phyloP scores from a whole-genome alignment of 495 filamentous ascomycete species.

The Saxophila tyrrhenica region DNA sequence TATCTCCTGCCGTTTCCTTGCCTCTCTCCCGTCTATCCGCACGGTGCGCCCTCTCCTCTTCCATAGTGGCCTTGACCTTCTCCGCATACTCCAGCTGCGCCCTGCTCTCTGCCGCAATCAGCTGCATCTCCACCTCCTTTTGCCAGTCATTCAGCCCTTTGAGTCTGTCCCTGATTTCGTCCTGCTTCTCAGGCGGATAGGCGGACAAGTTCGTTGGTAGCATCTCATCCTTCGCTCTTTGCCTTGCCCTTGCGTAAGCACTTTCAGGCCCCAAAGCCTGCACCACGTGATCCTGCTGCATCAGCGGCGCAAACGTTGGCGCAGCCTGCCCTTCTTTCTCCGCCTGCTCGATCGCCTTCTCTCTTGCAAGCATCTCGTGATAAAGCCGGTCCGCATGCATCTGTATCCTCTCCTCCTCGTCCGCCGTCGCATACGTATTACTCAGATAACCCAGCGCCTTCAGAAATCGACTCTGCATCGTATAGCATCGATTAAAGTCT shows the following conservation, averaged over 20 bases:
- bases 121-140: conserved; percentile 25
- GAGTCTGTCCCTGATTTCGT: conserved; percentile 24
- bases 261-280: conserved; percentile 15
- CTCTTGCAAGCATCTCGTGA: conserved; percentile 70
- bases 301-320: conserved; percentile 20
- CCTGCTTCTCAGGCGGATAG: conserved; percentile 14
- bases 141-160: conserved; percentile 20
- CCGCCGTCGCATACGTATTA: conserved; percentile 46
- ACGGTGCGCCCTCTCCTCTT: conserved; percentile 21
- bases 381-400: conserved; percentile 89
- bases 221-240: conserved; percentile 7
- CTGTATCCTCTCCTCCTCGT: conserved; percentile 80
- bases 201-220: conserved; percentile 10
- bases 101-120: conserved; percentile 25
- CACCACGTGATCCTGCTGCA: conserved; percentile 1
- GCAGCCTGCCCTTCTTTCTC: conserved; percentile 31
- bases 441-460: conserved; percentile 84
- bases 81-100: conserved; percentile 21
- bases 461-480: conserved; percentile 73
- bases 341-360: conserved; percentile 54
- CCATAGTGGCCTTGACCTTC: conserved; percentile 17
- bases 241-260: conserved; percentile 9
- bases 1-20: conserved; percentile 28
- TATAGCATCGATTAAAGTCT: conserved; percentile 68
- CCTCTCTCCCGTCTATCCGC: conserved; percentile 26